Evolutionary conservation across 2,329 filamentous ascomycete species (phyloP), one percentile per base, ranked within the genome.

Genomic region (Albifimbria verrucaria): DNA sequence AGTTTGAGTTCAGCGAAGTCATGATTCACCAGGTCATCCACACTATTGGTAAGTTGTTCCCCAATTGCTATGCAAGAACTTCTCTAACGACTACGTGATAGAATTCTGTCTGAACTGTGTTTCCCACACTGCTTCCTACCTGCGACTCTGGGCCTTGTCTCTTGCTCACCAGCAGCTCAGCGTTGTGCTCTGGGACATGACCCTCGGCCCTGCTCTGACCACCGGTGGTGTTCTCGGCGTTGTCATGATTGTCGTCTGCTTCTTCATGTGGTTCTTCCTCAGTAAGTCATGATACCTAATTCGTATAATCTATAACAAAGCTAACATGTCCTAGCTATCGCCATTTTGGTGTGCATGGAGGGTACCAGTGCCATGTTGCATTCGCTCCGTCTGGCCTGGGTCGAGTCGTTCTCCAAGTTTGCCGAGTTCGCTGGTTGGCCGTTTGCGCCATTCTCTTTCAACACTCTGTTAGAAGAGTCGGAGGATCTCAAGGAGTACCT

Each of bases 21-120:
- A 97, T 99, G 92, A 99, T 99, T 67, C 94, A 99, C 75, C 94
- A 99, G 72, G 85, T 97, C 69, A 99, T 99, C 67, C 95, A 97
- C 77, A 97, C 93, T 18, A 97, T 97, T 66, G 92, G 90, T 93
- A 85, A 73, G 87, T 74, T 61, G 20, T 10, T 7, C 18, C 15
- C 12, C 4, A 10, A 15, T 18, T 15, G 20, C 2, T 23, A 12
- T 36, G 6, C 17, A 48, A 22, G 2, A n/a, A 55, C 18, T 36
- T 32, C 26, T 24, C 10, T 4, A 6, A 32, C 68, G 77, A 68
- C 76, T 57, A 26, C 15, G 23, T 7, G 51, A 4, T 61, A 92
- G 91, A 99, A 81, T 99, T 99, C 78, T 99, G 94, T 70, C 82
- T 99, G 64, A 99, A 99, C 80, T 97, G 93, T 72, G 93, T 99